These are phyloP conservation scores for Colletotrichum endophyticum DNA, from an alignment of 2,329 filamentous ascomycete species.

Conservation along the genomic window DNA sequence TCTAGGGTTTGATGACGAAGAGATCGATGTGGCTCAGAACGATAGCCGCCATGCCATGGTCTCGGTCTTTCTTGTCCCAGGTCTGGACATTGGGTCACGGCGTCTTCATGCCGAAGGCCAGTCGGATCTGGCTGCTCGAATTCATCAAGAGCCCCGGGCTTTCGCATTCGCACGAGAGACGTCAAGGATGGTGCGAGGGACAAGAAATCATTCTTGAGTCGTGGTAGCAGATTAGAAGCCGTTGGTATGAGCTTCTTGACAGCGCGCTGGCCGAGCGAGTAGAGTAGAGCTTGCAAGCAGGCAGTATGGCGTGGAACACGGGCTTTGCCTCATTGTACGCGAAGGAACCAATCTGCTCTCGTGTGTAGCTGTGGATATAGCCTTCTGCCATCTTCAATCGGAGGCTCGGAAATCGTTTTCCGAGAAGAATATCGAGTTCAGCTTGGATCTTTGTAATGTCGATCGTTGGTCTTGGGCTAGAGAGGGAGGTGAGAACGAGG, in stretches of 20 bases:
- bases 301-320: not conserved
- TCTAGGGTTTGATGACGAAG: not conserved
- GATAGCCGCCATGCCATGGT: not conserved
- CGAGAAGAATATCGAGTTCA: not conserved
- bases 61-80: not conserved
- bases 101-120: not conserved
- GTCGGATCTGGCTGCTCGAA: not conserved
- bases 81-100: not conserved
- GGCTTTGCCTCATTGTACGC: not conserved
- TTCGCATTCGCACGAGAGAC: not conserved
- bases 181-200: not conserved
- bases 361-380: not conserved
- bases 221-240: not conserved
- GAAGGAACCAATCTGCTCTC: not conserved
- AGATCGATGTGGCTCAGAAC: not conserved
- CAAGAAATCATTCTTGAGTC: not conserved
- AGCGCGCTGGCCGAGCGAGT: not conserved
- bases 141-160: not conserved
- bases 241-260: not conserved
- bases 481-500: slow-evolving; percentile 28
- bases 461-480: not conserved
- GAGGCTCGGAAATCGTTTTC: not conserved
- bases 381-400: not conserved
- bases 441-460: not conserved
- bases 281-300: not conserved